A percentile compares a stretch with the other conserved stretches of the same genome.
Evolutionary conservation across 139 green algal species (phyloP).

Genomic region (Limnomonas spitsbergensis): DNA sequence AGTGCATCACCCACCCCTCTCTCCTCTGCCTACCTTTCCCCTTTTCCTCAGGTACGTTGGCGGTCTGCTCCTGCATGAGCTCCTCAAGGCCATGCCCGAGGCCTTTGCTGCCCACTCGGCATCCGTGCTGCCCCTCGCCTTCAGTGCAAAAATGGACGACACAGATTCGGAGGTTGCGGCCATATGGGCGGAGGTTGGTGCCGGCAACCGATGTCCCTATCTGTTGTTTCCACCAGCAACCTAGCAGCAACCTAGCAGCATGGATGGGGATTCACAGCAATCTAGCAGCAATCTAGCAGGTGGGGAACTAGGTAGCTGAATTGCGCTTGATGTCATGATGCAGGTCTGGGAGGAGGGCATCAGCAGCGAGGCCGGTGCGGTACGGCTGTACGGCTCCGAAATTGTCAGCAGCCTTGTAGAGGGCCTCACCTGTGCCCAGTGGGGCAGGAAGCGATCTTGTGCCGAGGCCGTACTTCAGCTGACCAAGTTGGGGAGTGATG

Average conservation of each 20-base stretch:
- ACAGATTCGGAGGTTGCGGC: slow-evolving; percentile 46
- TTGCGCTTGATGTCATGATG: neutral
- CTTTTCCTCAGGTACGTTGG: slow-evolving; percentile 25
- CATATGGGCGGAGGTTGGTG: slow-evolving; percentile 58
- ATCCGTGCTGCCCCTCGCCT: slow-evolving; percentile 56
- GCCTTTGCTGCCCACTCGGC: slow-evolving; percentile 45
- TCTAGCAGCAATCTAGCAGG: slow-evolving; percentile 18
- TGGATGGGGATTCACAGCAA: too few relatives aligned
- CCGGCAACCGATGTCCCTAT: too few relatives aligned
- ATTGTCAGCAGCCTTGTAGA: slow-evolving; percentile 30
- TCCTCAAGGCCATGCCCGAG: slow-evolving; percentile 58
- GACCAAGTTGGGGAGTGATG: slow-evolving; percentile 18
- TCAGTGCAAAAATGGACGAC: slow-evolving; percentile 57
- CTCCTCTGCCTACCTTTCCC: too few relatives aligned
- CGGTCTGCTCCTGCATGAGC: slow-evolving; percentile 68
- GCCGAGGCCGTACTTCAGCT: slow-evolving; percentile 35
- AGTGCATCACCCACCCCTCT: too few relatives aligned
- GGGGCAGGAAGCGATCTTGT: slow-evolving; percentile 60
- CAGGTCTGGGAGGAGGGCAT: slow-evolving; percentile 72
- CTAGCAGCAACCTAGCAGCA: too few relatives aligned
- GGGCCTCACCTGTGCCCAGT: slow-evolving; percentile 42
- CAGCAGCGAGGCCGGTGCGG: slow-evolving; percentile 52
- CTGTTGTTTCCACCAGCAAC: too few relatives aligned
- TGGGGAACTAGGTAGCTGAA: slow-evolving; percentile 6
- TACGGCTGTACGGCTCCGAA: slow-evolving; percentile 57